Base-by-base conservation (phyloP, 257 asterid species). In the Plantago major region DNA sequence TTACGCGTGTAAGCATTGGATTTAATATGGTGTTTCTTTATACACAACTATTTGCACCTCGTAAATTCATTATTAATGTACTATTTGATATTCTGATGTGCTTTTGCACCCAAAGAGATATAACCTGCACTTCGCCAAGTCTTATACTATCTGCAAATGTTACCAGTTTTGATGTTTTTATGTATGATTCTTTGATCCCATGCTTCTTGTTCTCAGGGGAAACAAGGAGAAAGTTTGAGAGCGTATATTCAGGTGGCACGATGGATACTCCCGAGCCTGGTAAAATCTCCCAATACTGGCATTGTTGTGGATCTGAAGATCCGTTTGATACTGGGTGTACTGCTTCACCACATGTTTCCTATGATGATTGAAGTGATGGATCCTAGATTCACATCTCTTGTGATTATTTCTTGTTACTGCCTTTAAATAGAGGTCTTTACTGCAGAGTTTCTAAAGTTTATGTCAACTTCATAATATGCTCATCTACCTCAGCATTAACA, bases 281-380 rank as follows among this genome's bases (percentile, higher is more conserved):
- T 68, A 81, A 79, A 73, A 88, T 92, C 37, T 67, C 71, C 6
- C 89, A 92, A 28, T 92, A 92, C 66, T 92, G 99, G 99, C 99
- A 92, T 76, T 92, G 99, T 65, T 92, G 99, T 80, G 99, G 95
- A 1, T 84, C 94, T 33, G 99, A 92, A 69, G 95, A 92, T 72
- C 93, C 93, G 37, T 89, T 86, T 66, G 82, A 83, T 69, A 73
- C 80, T 30, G 99, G 97, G 46, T 92, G 97, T 67, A 89, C 97
- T 13, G 89, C 96, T 22, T 77, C 97, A 15, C 96, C 96, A 65
- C 99, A 92, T 72, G 71, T 79, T 66, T 86, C 96, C 11, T 92
- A 92, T 40, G 99, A 92, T 55, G 99, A 92, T 60, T 92, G 73
- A 83, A 54, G 22, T 42, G 42, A 22, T 37, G 45, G 61, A 42